These are phyloP conservation scores for Sedum album DNA, from an alignment of 164 flowering plant genomes.

Conservation along the genomic window DNA sequence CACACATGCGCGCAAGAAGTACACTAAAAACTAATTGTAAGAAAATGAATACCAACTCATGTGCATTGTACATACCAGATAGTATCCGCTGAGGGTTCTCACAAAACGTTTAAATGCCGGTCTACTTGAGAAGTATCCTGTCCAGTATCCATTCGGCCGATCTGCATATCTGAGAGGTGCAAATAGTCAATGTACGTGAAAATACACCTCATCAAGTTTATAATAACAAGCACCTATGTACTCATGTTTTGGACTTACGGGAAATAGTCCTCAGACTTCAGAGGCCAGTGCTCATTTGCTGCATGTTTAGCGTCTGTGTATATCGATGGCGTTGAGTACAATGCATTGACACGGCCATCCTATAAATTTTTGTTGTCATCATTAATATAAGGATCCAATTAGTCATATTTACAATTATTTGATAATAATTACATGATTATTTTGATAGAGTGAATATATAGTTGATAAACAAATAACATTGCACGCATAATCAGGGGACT, in stretches of 20 bases:
- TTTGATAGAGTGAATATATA: too few relatives aligned
- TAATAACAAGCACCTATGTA: not conserved
- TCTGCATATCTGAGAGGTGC: conserved; percentile 76
- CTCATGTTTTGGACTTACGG: conserved; percentile 52
- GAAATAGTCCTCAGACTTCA: conserved; percentile 79
- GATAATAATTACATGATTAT: too few relatives aligned
- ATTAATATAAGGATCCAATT: not conserved
- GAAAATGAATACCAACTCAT: not conserved
- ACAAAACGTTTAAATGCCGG: conserved; percentile 84
- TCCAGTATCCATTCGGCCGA: conserved; percentile 84
- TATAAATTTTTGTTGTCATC: conserved; percentile 11
- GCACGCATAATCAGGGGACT: not conserved
- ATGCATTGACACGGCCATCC: conserved; percentile 97
- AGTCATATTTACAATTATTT: not conserved
- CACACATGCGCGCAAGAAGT: not conserved
- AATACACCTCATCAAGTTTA: not conserved
- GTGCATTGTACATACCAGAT: conserved; percentile 39
- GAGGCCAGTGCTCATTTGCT: conserved; percentile 64
- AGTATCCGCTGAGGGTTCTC: conserved; percentile 70
- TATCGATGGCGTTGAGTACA: conserved; percentile 86
- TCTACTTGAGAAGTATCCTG: conserved; percentile 90
- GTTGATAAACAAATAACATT: not conserved
- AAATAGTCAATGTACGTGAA: not conserved
- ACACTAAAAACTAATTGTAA: too few relatives aligned
- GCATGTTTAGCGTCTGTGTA: conserved; percentile 88